Evolutionary conservation across 1,139 yeast species (phyloP).

Genomic region (Lodderomyces orthopsilosis): DNA sequence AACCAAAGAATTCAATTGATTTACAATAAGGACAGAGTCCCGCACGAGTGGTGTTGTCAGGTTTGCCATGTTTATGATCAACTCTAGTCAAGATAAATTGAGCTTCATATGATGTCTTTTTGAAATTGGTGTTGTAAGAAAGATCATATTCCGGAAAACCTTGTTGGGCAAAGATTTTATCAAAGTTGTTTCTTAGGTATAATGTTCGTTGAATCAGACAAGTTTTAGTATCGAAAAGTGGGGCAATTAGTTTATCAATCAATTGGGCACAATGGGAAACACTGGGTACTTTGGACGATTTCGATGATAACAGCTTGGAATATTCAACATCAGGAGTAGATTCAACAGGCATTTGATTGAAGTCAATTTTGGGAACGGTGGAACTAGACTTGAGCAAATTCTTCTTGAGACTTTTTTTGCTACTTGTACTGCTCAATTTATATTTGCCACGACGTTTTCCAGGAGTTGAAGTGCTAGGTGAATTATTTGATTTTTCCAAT

Average conservation of each 20-base stretch:
- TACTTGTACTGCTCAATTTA: background rate
- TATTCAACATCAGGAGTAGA: slow-evolving; percentile 13
- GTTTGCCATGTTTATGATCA: slow-evolving; percentile 10
- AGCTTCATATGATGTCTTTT: slow-evolving; percentile 15
- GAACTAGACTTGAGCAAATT: background rate
- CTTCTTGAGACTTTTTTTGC: slow-evolving; percentile 1
- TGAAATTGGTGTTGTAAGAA: slow-evolving; percentile 13
- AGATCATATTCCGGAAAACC: slow-evolving; percentile 8
- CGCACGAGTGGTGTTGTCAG: slow-evolving; percentile 18
- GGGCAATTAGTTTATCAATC: slow-evolving; percentile 12
- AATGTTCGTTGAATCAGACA: slow-evolving; percentile 14
- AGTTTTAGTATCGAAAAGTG: slow-evolving; percentile 8
- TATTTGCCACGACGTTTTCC: background rate
- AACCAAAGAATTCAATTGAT: slow-evolving; percentile 28
- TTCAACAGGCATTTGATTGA: slow-evolving; percentile 8
- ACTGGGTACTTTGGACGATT: slow-evolving; percentile 10
- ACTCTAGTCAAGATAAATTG: slow-evolving; percentile 15
- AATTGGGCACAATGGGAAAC: slow-evolving; percentile 10
- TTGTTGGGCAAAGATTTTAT: slow-evolving; percentile 2
- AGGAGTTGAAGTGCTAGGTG: slow-evolving; percentile 4
- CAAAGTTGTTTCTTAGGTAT: slow-evolving; percentile 11
- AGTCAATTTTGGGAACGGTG: slow-evolving; percentile 9
- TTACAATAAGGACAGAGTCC: slow-evolving; percentile 36
- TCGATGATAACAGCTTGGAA: slow-evolving; percentile 9
- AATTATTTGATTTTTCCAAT: slow-evolving; percentile 5